Conservation (phyloP, 2,329 filamentous ascomycete species). For the Aureobasidium namibiae region DNA sequence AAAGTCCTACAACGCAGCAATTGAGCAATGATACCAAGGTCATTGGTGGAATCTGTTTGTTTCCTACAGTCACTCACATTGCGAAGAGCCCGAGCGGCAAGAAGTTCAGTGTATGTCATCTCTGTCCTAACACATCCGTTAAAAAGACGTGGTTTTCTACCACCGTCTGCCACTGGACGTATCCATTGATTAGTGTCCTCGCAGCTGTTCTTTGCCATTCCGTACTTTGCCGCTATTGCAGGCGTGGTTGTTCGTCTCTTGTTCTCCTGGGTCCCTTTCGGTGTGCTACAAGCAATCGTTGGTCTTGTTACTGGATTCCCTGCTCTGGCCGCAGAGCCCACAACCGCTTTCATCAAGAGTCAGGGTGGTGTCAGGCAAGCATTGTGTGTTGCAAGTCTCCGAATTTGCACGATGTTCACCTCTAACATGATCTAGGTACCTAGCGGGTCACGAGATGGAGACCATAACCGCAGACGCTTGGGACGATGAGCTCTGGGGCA, state of each 20-base stretch:
- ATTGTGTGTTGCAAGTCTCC: conserved; percentile 28
- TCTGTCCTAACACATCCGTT: background rate
- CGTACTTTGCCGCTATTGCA: conserved; percentile 8
- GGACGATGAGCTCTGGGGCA: conserved; percentile 53
- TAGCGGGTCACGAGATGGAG: conserved; percentile 51
- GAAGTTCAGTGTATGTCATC: conserved; percentile 28
- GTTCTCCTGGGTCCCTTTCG: conserved; percentile 33
- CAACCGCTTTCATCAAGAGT: conserved; percentile 43
- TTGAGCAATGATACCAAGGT: conserved; percentile 18
- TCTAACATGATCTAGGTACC: conserved; percentile 24
- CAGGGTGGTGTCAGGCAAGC: conserved; percentile 44
- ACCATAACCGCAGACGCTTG: conserved; percentile 50
- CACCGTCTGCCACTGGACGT: background rate
- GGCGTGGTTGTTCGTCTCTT: conserved; percentile 33
- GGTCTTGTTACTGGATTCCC: conserved; percentile 34
- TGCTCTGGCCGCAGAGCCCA: conserved; percentile 38
- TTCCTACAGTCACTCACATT: conserved; percentile 41
- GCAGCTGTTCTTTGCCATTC: conserved; percentile 7
- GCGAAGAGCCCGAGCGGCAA: conserved; percentile 35
- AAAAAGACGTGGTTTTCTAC: background rate
- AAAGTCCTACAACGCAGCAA: background rate
- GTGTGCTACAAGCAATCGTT: conserved; percentile 35
- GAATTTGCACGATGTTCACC: background rate
- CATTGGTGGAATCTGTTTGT: conserved; percentile 32
- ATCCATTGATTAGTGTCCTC: background rate